These are phyloP conservation scores for Fusarium musae DNA, from an alignment of 2,329 filamentous ascomycete genomes.

Conservation along the genomic window DNA sequence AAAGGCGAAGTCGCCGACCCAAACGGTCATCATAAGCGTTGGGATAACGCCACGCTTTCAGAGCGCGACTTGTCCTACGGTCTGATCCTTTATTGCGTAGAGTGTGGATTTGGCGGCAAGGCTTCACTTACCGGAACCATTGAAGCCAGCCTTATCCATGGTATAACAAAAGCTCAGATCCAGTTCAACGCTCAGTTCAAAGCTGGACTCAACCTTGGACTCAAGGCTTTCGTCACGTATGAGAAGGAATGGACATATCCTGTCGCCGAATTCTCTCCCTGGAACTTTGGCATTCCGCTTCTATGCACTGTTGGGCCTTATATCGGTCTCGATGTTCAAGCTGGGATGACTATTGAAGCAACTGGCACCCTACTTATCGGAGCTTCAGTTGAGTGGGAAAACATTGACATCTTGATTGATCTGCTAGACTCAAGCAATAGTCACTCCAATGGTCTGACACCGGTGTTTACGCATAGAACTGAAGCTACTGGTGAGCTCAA, in stretches of 20 bases:
- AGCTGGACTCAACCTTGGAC: not conserved
- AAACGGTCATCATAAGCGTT: slow-evolving; percentile 9
- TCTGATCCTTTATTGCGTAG: not conserved
- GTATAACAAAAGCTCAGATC: not conserved
- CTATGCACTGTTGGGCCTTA: not conserved
- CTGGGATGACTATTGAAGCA: not conserved
- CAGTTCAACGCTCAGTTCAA: slow-evolving; percentile 5
- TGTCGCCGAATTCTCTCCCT: not conserved
- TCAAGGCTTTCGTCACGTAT: slow-evolving; percentile 5
- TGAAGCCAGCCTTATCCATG: not conserved
- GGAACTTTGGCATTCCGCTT: not conserved
- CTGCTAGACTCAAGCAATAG: not conserved
- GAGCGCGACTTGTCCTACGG: slow-evolving; percentile 8
- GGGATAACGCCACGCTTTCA: not conserved
- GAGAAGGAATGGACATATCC: not conserved
- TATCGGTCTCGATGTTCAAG: not conserved
- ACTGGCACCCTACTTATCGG: slow-evolving; percentile 5
- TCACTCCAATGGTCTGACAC: not conserved
- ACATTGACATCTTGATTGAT: slow-evolving; percentile 3
- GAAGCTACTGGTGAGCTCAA: slow-evolving; percentile 1
- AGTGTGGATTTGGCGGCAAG: not conserved
- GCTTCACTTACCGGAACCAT: not conserved
- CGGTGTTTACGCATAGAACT: not conserved
- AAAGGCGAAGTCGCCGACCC: slow-evolving; percentile 4
- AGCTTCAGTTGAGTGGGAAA: slow-evolving; percentile 1